Evolutionary conservation across 73 alveolate genomes (phyloP), one percentile per base, ranked within the genome.

Genomic region (Symbiodinium natans): DNA sequence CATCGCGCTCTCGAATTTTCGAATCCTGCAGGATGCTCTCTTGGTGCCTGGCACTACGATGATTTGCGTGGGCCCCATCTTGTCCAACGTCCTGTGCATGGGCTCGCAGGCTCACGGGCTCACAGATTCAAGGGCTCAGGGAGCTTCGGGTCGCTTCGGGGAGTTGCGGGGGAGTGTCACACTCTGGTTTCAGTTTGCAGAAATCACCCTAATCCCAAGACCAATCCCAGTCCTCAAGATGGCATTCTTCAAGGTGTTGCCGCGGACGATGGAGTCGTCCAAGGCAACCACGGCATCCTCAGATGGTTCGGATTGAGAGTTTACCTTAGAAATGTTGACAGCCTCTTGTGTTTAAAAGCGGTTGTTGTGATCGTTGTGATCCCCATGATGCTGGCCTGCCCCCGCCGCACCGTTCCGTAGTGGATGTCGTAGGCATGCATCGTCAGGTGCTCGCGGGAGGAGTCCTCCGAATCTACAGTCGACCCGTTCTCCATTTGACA

Each of bases 221-320:
- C 36, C n/a, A 75, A 34, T n/a, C 10, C 41, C 46, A 3, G 43
- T 2, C 77, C 77, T 68, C 25, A 93, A 82, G 89, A 93, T 93
- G 89, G 99, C 92, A 43, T 93, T 93, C 94, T 68, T 93, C 82
- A 93, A 23, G 34, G 99, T 93, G 93, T 82, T 93, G 43, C 99
- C 99, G 41, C 99, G 92, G 48, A 93, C 99, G 25, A 93, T 82
- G 87, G 99, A 93, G 94, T 93, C 99, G 82, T 93, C 99, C 88
- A 93, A n/a, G 19, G 92, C 99, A 41, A 93, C 99, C 29, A 93
- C 59, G 94, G 86, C 88, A 41, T 85, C 93, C 84, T 73, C 40
- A 3, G 40, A 46, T 6, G 59, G 59, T 46, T 46, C 13, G 13
- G 59, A 13, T 13, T 46, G 59, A 46, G 13, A 46, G 13, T 46